Evolutionary conservation across 225 moss, liverwort and hornwort genomes (phyloP), one percentile per base, ranked within the genome.

Genomic region (Ulota crispa): DNA sequence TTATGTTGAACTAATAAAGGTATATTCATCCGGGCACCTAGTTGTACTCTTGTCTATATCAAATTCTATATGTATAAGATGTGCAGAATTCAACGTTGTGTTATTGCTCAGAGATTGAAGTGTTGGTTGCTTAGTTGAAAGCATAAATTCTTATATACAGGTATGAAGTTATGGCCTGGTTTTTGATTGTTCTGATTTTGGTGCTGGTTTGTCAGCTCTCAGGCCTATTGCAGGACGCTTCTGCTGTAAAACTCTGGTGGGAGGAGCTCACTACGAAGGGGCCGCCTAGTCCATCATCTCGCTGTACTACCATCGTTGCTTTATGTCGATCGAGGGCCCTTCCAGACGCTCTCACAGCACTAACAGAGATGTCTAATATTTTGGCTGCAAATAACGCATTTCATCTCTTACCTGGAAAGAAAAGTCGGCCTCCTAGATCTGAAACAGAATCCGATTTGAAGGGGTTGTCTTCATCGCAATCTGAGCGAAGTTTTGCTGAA

Each of bases 1-100:
- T 13, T 94, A 90, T 80, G 85, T 92, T 86, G 95, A 98, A 87
- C 93, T 98, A 59, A 87, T 98, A 63, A 98, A 95, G 95, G 97
- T 85, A 85, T 37, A 63, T 43, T 54, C 55, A 79, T 79, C 52
- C 43, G 50, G 18, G 18, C 54, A 53, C 67, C 61, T 72, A 45
- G 71, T 72, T 66, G 39, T 26, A 78, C 64, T 65, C 15, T 57
- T 70, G 41, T 61, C n/a, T 54, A 34, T 13, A 39, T 60, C 27
- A 18, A 45, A 32, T 47, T 23, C 4, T 45, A 55, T 45, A 28
- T 71, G 6, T 67, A 3, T 28, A 72, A 2, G 37, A 19, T 60
- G 52, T 82, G 78, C 54, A 34, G 80, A 52, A 57, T 45, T 59
- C 31, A 54, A 71, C 43, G 15, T 64, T 37, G 45, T 76, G 32